Percentiles rank a stretch among this genome's conserved stretches.
Conservation (phyloP, 2,329 filamentous ascomycete species). For the Biscogniauxia marginata region DNA sequence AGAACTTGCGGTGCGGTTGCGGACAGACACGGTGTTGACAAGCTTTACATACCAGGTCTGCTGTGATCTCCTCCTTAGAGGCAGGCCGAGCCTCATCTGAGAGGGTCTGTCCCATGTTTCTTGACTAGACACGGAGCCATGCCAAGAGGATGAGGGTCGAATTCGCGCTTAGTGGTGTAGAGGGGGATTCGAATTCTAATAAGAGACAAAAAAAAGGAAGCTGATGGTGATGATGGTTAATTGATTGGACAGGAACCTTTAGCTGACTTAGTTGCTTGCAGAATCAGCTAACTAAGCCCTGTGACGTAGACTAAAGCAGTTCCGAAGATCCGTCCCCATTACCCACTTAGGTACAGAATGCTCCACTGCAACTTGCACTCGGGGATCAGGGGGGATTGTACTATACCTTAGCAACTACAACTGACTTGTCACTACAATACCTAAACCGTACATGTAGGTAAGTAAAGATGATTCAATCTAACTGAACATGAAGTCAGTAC, state of each 20-base stretch:
- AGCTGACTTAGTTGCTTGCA: neutral
- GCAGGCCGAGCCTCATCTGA: constrained; percentile 45
- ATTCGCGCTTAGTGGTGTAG: no score
- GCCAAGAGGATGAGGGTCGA: constrained; percentile 10
- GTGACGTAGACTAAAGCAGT: neutral
- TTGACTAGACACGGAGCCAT: constrained; percentile 22
- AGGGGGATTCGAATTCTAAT: no score
- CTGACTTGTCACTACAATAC: no score
- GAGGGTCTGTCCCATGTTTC: constrained; percentile 51
- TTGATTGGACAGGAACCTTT: neutral
- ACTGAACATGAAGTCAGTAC: no score
- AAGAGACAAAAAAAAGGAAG: neutral
- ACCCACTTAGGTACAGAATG: neutral
- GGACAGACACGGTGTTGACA: constrained; percentile 3
- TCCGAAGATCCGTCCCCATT: neutral
- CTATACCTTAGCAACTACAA: no score
- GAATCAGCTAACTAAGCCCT: neutral
- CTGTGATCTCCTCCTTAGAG: constrained; percentile 51
- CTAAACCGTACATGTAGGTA: no score
- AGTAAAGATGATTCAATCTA: no score
- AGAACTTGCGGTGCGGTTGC: neutral
- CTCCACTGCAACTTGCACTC: no score
- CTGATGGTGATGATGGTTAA: neutral
- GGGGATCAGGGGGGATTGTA: neutral
- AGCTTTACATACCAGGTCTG: constrained; percentile 44